Percentiles rank a stretch among this genome's conserved stretches.
Conservation (phyloP, 169 alveolate species). For the Plasmodium adleri region DNA sequence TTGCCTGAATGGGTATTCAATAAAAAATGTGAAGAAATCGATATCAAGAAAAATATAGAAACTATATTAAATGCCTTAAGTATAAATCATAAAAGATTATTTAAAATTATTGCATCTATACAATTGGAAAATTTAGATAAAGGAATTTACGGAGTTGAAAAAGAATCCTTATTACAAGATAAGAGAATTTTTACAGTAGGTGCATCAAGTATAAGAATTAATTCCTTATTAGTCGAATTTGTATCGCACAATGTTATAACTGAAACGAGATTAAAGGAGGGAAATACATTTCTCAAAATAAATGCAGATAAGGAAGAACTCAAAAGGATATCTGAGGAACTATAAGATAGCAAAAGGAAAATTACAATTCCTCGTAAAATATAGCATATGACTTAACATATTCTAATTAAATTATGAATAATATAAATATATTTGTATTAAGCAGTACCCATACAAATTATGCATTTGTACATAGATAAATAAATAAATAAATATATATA, state of each 20-base stretch:
- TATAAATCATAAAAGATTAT: conserved; percentile 83
- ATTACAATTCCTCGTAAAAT: no score
- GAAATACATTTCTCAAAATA: conserved; percentile 61
- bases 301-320: conserved; percentile 67
- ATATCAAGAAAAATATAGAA: conserved; percentile 61
- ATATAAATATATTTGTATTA: no score
- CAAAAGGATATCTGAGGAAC: conserved; percentile 16
- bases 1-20: conserved; percentile 71
- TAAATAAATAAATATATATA: no score
- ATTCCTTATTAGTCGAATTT: conserved; percentile 59
- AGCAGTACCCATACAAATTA: no score
- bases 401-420: no score
- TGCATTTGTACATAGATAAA: no score
- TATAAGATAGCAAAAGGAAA: neutral
- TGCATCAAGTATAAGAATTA: conserved; percentile 60
- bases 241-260: conserved; percentile 72
- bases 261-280: conserved; percentile 69
- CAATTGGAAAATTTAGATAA: conserved; percentile 80
- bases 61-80: conserved; percentile 83
- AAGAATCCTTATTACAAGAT: conserved; percentile 57
- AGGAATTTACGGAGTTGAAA: conserved; percentile 68
- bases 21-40: conserved; percentile 62
- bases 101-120: conserved; percentile 82
- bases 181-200: conserved; percentile 62
- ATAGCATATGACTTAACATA: no score